A percentile compares a stretch with the other conserved stretches of the same genome.
Evolutionary conservation across 2,329 filamentous ascomycete genomes (phyloP).

Genomic region (Arachnopeziza araneosa): DNA sequence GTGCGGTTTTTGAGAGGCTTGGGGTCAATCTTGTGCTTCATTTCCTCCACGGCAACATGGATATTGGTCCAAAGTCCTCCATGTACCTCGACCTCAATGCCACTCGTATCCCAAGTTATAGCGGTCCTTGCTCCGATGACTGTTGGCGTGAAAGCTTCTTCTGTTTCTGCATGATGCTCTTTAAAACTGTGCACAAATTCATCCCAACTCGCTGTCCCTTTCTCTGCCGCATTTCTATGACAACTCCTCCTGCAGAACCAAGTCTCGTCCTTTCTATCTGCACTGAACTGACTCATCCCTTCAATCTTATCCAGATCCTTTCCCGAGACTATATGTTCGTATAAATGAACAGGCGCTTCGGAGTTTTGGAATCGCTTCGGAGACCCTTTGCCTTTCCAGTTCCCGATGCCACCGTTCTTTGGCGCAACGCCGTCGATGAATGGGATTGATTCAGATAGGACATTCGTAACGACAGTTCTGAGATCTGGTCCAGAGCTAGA

Average conservation of each 20-base stretch:
- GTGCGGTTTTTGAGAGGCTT: slow-evolving; percentile 56
- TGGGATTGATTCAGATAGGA: slow-evolving; percentile 52
- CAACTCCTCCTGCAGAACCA: slow-evolving; percentile 59
- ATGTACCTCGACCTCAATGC: slow-evolving; percentile 34
- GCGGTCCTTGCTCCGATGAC: slow-evolving; percentile 41
- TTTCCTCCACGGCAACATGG: slow-evolving; percentile 52
- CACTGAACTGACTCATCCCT: slow-evolving; percentile 20
- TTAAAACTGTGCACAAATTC: slow-evolving; percentile 60
- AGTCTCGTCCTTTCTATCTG: slow-evolving; percentile 41
- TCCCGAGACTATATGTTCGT: slow-evolving; percentile 43
- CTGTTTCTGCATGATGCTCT: slow-evolving; percentile 49
- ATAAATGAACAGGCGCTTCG: slow-evolving; percentile 46
- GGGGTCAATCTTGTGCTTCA: slow-evolving; percentile 56
- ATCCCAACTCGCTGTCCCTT: slow-evolving; percentile 53
- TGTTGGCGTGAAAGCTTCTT: slow-evolving; percentile 53
- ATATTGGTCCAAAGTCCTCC: slow-evolving; percentile 42
- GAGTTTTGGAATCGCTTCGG: slow-evolving; percentile 45
- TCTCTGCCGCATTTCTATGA: slow-evolving; percentile 47
- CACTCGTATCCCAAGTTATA: slow-evolving; percentile 42
- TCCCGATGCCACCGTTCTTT: slow-evolving; percentile 27
- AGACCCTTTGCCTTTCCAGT: slow-evolving; percentile 46
- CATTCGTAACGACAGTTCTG: slow-evolving; percentile 43
- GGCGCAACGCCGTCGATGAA: slow-evolving; percentile 53
- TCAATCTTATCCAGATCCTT: slow-evolving; percentile 38
- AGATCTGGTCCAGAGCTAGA: slow-evolving; percentile 29